These are phyloP conservation scores for Kwoniella dejecticola DNA, from an alignment of 768 basidiomycete genomes.

Conservation along the genomic window DNA sequence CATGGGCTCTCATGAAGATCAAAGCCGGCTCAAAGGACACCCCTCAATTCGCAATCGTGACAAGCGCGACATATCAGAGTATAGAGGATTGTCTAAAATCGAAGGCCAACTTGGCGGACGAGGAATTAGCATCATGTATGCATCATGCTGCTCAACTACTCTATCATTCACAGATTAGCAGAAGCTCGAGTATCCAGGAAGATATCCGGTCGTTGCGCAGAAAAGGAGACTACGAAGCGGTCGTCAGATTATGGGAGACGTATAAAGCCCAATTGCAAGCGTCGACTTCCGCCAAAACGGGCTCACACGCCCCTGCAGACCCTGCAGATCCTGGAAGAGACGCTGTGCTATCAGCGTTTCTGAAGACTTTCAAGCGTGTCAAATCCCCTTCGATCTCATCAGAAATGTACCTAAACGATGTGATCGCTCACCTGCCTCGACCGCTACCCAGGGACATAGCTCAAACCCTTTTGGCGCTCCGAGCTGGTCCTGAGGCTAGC, in stretches of 20 bases:
- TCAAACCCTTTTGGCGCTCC: slow-evolving; percentile 12
- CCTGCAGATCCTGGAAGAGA: not conserved
- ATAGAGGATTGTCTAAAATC: too few species aligned
- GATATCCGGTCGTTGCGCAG: slow-evolving; percentile 6
- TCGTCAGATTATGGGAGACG: slow-evolving; percentile 10
- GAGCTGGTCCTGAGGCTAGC: slow-evolving; percentile 6
- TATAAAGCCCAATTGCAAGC: not conserved
- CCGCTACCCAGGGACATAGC: slow-evolving; percentile 7
- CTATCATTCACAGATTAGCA: not conserved
- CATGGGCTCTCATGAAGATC: slow-evolving; percentile 26
- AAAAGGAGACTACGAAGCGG: slow-evolving; percentile 5
- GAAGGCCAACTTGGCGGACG: too few species aligned
- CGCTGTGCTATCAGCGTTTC: slow-evolving; percentile 14
- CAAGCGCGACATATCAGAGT: too few species aligned
- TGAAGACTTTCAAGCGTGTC: slow-evolving; percentile 13
- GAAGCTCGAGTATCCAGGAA: not conserved
- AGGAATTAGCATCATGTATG: too few species aligned
- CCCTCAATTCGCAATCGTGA: too few species aligned
- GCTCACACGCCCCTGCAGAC: not conserved
- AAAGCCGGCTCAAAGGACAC: not conserved
- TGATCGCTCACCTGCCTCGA: slow-evolving; percentile 4
- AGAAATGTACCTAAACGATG: not conserved
- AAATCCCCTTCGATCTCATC: not conserved
- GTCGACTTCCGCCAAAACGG: not conserved
- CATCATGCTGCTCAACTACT: not conserved